Base-by-base conservation (phyloP, 495 filamentous ascomycete genomes). In the Recurvomyces mirabilis region DNA sequence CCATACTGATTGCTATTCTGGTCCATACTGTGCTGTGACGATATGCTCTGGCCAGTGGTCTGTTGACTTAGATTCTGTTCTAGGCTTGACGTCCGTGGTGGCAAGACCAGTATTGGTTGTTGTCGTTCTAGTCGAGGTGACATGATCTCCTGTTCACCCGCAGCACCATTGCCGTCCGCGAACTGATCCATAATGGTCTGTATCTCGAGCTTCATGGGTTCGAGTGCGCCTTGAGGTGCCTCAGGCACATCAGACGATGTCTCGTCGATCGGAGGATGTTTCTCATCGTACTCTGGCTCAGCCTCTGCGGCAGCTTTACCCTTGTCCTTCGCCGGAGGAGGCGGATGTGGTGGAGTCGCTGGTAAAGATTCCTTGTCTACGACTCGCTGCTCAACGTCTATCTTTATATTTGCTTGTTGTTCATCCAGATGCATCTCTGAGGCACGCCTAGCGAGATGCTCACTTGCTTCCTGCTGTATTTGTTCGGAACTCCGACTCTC, bases 131-230 rank as follows among this genome's bases (percentile, higher is more conserved):
- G 61, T 12, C 78, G 72, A 13, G 87, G 83, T 37, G 85, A 85
- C 79, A 87, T 84, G 48, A 87, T 82, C 60, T 86, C 82, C 9
- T 85, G 74, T 42, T 77, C 72, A 22, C 69, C 77, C 10, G 72
- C 77, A 10, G 75, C 81, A 38, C 75, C 74, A 1, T 73, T 73
- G 15, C 74, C 74, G 52, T 81, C 56, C 17, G 64, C 49, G 28
- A 67, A 66, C 37, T 80, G 81, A 49, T 87, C 87, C 81, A 98
- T 94, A 49, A 98, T 95, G 56, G 72, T 93, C 62, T 95, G 85
- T 38, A 98, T 95, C 59, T 95, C 91, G 1, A 80, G 78, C 41
- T 78, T 78, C 1, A 35, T 46, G 11, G 39, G 10, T n/a, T 56
- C 53, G 18, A 30, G 35, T 3, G 41, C 17, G 13, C 36, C 53